Conservation (phyloP, 768 basidiomycete species). For the Lactarius trivialis region DNA sequence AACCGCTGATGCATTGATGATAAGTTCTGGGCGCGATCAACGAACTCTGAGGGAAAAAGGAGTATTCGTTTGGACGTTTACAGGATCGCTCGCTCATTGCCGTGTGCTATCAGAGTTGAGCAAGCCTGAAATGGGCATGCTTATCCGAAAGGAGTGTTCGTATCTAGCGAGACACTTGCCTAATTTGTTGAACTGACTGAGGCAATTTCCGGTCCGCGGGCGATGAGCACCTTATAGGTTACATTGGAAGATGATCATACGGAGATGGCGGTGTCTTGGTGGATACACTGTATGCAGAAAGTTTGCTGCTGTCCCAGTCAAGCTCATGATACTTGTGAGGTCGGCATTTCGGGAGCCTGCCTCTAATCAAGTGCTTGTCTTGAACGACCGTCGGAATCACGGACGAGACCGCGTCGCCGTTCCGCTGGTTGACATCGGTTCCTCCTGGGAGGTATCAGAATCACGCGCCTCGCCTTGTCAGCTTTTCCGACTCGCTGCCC, state of each 20-base stretch:
- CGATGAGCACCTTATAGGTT: not conserved
- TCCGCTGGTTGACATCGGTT: not conserved
- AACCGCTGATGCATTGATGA: not conserved
- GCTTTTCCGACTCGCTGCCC: not conserved
- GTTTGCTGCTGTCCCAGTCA: not conserved
- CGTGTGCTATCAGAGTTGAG: constrained; percentile 10
- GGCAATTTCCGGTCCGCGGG: constrained; percentile 9
- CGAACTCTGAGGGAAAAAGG: not conserved
- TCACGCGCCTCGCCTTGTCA: not conserved
- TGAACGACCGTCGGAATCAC: not conserved
- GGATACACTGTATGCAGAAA: not conserved
- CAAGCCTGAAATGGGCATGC: constrained; percentile 2
- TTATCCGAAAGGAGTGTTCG: not conserved
- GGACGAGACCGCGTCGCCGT: not conserved
- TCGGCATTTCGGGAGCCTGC: not conserved
- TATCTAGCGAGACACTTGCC: constrained; percentile 7
- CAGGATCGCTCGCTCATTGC: not conserved
- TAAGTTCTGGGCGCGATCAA: not conserved
- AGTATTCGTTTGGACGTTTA: not conserved
- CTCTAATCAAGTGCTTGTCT: not conserved
- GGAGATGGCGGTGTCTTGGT: constrained; percentile 10
- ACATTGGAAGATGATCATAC: not conserved
- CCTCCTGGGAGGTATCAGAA: not conserved
- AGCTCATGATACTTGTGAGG: not conserved
- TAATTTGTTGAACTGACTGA: not conserved